phyloP scores from a whole-genome alignment of 768 basidiomycete genomes.

The Leccinum aurantiacum region DNA sequence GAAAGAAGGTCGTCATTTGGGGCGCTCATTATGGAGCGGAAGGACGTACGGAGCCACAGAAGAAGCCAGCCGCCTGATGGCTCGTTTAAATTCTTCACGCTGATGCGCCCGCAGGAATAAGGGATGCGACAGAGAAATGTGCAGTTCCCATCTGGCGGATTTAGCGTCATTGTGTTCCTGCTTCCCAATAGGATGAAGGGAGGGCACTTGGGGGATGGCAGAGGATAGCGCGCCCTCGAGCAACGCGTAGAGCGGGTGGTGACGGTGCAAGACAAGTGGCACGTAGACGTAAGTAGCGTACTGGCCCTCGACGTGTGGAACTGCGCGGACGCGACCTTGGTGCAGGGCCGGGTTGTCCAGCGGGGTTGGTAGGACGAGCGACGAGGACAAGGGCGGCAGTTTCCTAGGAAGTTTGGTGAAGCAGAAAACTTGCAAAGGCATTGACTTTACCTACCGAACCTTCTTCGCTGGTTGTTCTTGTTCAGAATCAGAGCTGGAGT shows the following conservation, averaged over 20 bases:
- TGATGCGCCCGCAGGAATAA: constrained; percentile 80
- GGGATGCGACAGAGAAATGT: constrained; percentile 84
- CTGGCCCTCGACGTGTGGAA: constrained; percentile 85
- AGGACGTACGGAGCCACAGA: constrained; percentile 45
- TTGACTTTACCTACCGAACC: constrained; percentile 24
- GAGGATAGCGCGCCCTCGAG: constrained; percentile 44
- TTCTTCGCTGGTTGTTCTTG: constrained; percentile 37
- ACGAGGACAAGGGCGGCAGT: constrained; percentile 57
- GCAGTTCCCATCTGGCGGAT: constrained; percentile 48
- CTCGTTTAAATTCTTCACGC: constrained; percentile 65
- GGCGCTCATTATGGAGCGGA: constrained; percentile 1
- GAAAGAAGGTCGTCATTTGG: constrained; percentile 9
- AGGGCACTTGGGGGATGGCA: constrained; percentile 47
- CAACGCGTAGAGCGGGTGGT: constrained; percentile 45
- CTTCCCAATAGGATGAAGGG: constrained; percentile 45
- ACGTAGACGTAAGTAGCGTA: constrained; percentile 80
- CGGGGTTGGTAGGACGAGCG: constrained; percentile 48
- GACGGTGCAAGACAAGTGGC: constrained; percentile 48
- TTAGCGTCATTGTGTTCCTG: constrained; percentile 7
- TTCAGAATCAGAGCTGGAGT: constrained; percentile 45
- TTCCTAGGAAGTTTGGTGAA: constrained; percentile 41
- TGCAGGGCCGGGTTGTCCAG: constrained; percentile 76
- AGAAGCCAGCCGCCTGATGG: constrained; percentile 54
- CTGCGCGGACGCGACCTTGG: constrained; percentile 76
- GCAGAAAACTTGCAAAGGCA: not conserved